These are phyloP conservation scores for Pistacia vera DNA, from an alignment of 345 rosid genomes.

Conservation along the genomic window DNA sequence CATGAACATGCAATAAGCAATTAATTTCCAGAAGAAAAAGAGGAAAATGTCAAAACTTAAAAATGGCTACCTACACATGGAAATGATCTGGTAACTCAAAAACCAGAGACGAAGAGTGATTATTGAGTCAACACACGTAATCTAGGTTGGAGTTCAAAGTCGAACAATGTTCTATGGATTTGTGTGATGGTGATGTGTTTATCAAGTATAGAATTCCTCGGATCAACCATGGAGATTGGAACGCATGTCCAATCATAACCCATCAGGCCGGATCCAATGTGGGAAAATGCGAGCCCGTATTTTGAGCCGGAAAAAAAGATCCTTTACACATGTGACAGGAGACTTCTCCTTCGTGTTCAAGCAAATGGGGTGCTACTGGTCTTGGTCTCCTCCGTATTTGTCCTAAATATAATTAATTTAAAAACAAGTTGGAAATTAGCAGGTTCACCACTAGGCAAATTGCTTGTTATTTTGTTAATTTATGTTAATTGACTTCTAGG, in stretches of 20 bases:
- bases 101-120: not conserved
- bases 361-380: conserved; percentile 12
- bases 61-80: no score
- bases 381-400: not conserved
- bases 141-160: conserved; percentile 13
- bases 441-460: no score
- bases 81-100: not conserved
- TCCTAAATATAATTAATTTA: no score
- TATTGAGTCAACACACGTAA: conserved; percentile 14
- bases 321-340: conserved; percentile 36
- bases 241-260: not conserved
- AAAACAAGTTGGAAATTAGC: no score
- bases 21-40: no score
- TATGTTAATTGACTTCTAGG: no score
- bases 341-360: conserved; percentile 27
- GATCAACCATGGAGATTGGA: not conserved
- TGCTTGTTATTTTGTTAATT: no score
- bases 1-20: no score
- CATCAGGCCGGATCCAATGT: not conserved
- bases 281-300: conserved; percentile 16
- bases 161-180: not conserved
- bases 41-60: no score
- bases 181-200: not conserved
- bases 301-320: conserved; percentile 50
- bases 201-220: not conserved